Evolutionary conservation across 1,284 basidiomycete genomes (phyloP).

Genomic region (Crepidotus sp.): DNA sequence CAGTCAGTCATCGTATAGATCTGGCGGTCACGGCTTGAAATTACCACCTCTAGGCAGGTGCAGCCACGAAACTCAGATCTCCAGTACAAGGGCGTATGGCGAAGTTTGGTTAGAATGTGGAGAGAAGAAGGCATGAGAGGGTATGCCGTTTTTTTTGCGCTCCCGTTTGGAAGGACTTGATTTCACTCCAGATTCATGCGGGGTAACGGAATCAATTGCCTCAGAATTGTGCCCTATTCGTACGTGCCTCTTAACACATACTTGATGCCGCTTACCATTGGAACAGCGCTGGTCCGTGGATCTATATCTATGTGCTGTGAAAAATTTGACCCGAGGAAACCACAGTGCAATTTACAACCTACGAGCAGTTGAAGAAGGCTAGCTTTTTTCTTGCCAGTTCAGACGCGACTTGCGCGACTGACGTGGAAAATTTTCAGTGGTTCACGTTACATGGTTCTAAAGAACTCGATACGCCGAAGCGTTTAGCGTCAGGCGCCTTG

Average conservation of each 20-base stretch:
- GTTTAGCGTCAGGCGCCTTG: conserved; percentile 77
- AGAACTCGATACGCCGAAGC: conserved; percentile 75
- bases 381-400: conserved; percentile 14
- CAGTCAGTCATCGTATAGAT: conserved; percentile 48
- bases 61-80: conserved; percentile 53
- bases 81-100: conserved; percentile 75
- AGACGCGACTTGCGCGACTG: not conserved
- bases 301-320: not conserved
- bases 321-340: not conserved
- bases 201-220: conserved; percentile 87
- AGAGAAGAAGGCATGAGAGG: conserved; percentile 86
- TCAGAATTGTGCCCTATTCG: conserved; percentile 79
- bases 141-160: conserved; percentile 29
- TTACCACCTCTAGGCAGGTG: conserved; percentile 53
- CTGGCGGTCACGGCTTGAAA: too few relatives aligned
- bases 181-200: conserved; percentile 48
- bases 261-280: conserved; percentile 1
- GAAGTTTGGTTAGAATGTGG: conserved; percentile 81
- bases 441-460: conserved; percentile 60
- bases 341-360: conserved; percentile 89
- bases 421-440: conserved; percentile 34
- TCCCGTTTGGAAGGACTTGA: not conserved
- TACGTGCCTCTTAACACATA: conserved; percentile 21
- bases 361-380: conserved; percentile 82
- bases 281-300: conserved; percentile 9